These are phyloP conservation scores for Apophysomyces ossiformis DNA, from an alignment of 371 early-diverging fungal genomes.

Conservation along the genomic window DNA sequence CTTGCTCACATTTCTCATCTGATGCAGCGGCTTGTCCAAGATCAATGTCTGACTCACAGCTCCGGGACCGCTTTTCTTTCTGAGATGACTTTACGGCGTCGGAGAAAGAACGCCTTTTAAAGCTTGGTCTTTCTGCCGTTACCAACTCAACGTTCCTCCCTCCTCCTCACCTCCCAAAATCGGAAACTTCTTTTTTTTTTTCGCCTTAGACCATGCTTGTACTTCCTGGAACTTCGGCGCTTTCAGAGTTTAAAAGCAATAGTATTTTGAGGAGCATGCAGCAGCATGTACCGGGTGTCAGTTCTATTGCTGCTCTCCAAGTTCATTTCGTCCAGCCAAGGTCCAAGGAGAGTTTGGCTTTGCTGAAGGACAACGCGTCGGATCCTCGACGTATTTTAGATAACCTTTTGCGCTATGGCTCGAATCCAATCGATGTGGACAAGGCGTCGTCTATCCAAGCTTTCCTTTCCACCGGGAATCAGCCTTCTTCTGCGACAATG, in stretches of 20 bases:
- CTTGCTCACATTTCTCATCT: background rate
- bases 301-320: conserved; percentile 62
- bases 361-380: conserved; percentile 35
- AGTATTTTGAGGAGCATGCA: conserved; percentile 62
- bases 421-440: conserved; percentile 37
- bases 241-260: conserved; percentile 72
- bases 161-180: background rate
- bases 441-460: conserved; percentile 39
- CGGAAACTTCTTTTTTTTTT: background rate
- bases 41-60: conserved; percentile 10
- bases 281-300: conserved; percentile 50
- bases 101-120: no score
- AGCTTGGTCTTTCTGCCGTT: no score
- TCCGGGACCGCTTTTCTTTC: conserved; percentile 6
- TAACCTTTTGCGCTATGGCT: conserved; percentile 51
- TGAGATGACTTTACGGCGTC: background rate
- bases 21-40: conserved; percentile 5
- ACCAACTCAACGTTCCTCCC: no score
- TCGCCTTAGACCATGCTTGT: conserved; percentile 64
- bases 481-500: conserved; percentile 42
- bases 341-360: conserved; percentile 39
- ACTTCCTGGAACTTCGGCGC: conserved; percentile 76
- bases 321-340: conserved; percentile 76
- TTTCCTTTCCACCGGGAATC: conserved; percentile 39
- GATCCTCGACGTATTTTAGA: conserved; percentile 51